These are phyloP conservation scores for Mucor racemosus DNA, from an alignment of 371 early-diverging fungal species.

Conservation along the genomic window DNA sequence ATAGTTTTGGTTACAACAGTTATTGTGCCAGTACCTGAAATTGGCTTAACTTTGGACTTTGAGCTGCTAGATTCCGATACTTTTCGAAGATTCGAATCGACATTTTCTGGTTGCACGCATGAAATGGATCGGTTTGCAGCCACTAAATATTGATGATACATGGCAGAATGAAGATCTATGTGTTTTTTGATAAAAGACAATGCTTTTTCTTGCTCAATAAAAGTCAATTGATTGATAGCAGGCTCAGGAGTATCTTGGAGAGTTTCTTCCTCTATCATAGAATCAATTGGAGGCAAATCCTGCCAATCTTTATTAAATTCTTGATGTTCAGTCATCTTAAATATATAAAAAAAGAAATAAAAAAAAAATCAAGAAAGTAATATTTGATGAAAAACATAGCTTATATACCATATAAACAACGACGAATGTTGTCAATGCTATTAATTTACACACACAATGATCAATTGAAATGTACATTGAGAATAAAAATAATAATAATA, in stretches of 20 bases:
- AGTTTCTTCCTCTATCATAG: not conserved
- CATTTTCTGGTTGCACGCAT: not conserved
- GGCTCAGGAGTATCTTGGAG: no score
- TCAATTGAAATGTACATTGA: no score
- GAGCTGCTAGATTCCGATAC: not conserved
- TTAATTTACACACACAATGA: no score
- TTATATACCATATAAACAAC: not conserved
- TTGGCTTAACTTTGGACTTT: not conserved
- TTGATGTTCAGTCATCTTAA: not conserved
- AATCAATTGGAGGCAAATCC: not conserved
- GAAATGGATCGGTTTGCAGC: not conserved
- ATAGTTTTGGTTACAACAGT: not conserved
- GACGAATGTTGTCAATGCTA: no score
- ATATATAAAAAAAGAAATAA: not conserved
- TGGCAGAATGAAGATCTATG: not conserved
- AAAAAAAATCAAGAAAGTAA: not conserved
- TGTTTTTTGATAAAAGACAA: not conserved
- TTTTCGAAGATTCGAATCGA: not conserved
- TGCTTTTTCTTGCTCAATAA: no score
- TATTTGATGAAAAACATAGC: not conserved
- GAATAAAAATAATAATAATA: no score
- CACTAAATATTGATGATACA: conserved; percentile 9
- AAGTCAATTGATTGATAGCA: no score
- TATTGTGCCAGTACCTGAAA: not conserved
- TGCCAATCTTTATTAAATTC: not conserved